Evolutionary conservation across 139 green algal species (phyloP).

Genomic region (Diplosphaera chodatii): DNA sequence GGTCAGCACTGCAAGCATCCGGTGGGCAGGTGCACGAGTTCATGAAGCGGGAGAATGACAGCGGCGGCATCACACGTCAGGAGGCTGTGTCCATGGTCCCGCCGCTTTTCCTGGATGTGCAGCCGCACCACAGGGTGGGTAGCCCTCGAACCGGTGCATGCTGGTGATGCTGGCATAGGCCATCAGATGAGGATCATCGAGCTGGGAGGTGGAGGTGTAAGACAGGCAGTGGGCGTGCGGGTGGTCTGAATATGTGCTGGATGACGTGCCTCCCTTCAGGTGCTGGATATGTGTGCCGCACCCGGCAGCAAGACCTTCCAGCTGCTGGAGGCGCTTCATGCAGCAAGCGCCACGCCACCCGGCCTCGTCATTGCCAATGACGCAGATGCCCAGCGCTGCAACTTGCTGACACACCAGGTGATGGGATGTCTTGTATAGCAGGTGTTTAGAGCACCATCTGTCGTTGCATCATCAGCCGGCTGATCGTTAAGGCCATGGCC

Average conservation of each 20-base stretch:
- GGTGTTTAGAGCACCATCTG: no score
- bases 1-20: no score
- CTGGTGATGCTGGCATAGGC: no score
- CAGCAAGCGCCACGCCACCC: constrained; percentile 15
- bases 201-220: no score
- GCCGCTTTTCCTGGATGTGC: constrained; percentile 91
- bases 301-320: constrained; percentile 97
- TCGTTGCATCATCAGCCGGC: no score
- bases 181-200: neutral
- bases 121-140: constrained; percentile 75
- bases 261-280: no score
- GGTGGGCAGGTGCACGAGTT: constrained; percentile 87
- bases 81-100: constrained; percentile 99
- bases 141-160: neutral
- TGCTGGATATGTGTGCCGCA: constrained; percentile 97
- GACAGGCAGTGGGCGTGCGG: no score
- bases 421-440: no score
- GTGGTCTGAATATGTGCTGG: no score
- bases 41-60: constrained; percentile 71
- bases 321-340: constrained; percentile 90
- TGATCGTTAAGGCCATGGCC: no score
- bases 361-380: constrained; percentile 97
- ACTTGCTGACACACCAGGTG: constrained; percentile 92
- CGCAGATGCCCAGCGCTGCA: constrained; percentile 89
- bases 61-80: constrained; percentile 91